These are phyloP conservation scores for Fusarium goolgardi DNA, from an alignment of 2,329 filamentous ascomycete genomes.

Conservation along the genomic window DNA sequence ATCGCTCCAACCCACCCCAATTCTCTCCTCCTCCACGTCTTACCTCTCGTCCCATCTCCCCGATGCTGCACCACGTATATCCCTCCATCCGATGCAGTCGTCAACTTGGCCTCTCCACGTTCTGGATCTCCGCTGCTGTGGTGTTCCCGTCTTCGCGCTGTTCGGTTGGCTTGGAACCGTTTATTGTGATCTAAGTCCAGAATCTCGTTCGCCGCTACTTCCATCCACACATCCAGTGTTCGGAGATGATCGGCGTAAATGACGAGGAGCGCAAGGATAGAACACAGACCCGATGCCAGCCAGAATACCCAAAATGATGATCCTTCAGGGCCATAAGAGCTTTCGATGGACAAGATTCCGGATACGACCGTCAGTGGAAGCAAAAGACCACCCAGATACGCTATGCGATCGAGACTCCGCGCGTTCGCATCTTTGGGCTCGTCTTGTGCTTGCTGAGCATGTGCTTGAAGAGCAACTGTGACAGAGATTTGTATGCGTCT, in stretches of 20 bases:
- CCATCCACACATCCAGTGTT: constrained; percentile 60
- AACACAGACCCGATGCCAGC: constrained; percentile 56
- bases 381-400: constrained; percentile 62
- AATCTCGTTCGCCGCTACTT: constrained; percentile 50
- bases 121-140: constrained; percentile 40
- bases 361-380: constrained; percentile 62
- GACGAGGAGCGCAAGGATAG: constrained; percentile 54
- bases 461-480: constrained; percentile 9
- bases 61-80: constrained; percentile 49
- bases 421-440: constrained; percentile 50
- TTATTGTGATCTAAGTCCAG: constrained; percentile 41
- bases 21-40: constrained; percentile 57
- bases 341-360: constrained; percentile 60
- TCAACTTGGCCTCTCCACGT: constrained; percentile 51
- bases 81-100: constrained; percentile 44
- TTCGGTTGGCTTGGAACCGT: constrained; percentile 33
- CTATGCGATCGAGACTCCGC: constrained; percentile 59
- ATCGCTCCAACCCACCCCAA: constrained; percentile 61
- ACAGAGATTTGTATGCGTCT: constrained; percentile 41
- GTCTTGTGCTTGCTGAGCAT: constrained; percentile 16
- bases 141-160: constrained; percentile 45
- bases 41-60: constrained; percentile 46
- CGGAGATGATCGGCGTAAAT: constrained; percentile 63
- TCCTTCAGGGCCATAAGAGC: constrained; percentile 57
- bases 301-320: constrained; percentile 62